These are phyloP conservation scores for Triglochin maritima DNA, from an alignment of 106 monocot genomes.

Conservation along the genomic window DNA sequence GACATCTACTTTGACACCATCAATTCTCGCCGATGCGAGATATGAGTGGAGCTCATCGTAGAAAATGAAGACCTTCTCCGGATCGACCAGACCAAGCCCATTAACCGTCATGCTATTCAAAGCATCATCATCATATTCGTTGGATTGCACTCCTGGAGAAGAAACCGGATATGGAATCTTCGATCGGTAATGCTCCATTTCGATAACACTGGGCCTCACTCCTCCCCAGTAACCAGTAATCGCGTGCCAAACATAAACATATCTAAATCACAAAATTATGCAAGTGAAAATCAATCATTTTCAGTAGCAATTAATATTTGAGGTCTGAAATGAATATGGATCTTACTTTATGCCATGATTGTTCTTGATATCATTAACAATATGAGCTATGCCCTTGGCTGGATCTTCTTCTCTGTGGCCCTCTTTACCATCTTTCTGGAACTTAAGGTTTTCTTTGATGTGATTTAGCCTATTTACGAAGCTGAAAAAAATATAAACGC, in stretches of 20 bases:
- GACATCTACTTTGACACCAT: slow-evolving; percentile 94
- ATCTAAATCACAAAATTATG: slow-evolving; percentile 12
- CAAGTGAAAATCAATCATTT: not conserved
- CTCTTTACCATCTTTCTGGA: slow-evolving; percentile 44
- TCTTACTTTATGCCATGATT: slow-evolving; percentile 46
- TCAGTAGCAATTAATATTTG: not conserved
- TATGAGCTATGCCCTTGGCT: too few species aligned
- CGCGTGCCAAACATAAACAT: slow-evolving; percentile 72
- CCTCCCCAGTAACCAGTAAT: slow-evolving; percentile 83
- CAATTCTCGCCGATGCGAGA: slow-evolving; percentile 43
- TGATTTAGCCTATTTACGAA: slow-evolving; percentile 56
- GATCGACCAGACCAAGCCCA: slow-evolving; percentile 68
- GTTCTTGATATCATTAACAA: slow-evolving; percentile 46
- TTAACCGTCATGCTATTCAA: slow-evolving; percentile 38
- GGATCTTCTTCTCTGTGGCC: not conserved
- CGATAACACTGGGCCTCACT: slow-evolving; percentile 36
- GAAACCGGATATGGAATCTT: slow-evolving; percentile 44
- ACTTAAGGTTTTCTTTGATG: slow-evolving; percentile 75
- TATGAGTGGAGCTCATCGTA: slow-evolving; percentile 38
- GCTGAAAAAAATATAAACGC: slow-evolving; percentile 12
- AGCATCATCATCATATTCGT: slow-evolving; percentile 25
- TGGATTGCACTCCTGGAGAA: slow-evolving; percentile 47
- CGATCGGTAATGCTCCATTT: slow-evolving; percentile 55
- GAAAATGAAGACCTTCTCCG: slow-evolving; percentile 53
- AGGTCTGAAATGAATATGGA: not conserved